Conservation (phyloP, 2,329 filamentous ascomycete genomes). For the Penicillium sp. region DNA sequence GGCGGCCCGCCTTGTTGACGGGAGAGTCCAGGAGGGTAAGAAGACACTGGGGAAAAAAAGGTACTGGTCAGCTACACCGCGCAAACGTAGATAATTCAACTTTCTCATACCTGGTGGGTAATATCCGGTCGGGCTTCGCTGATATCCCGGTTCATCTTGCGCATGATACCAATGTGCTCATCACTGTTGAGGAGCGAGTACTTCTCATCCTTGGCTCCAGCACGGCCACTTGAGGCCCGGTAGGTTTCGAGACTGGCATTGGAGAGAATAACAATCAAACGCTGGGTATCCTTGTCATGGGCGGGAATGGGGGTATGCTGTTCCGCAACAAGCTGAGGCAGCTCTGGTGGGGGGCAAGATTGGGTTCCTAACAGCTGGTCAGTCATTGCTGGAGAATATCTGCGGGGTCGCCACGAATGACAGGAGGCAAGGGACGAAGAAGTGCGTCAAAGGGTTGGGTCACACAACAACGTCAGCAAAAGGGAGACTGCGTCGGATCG, state of each 20-base stretch:
- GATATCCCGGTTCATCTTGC: slow-evolving; percentile 98
- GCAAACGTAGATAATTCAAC: background rate
- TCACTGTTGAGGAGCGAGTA: slow-evolving; percentile 98
- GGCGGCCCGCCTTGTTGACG: slow-evolving; percentile 95
- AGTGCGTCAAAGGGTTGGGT: background rate
- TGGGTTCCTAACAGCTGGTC: slow-evolving; percentile 68
- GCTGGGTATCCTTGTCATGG: slow-evolving; percentile 84
- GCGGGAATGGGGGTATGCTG: slow-evolving; percentile 81
- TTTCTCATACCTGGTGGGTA: slow-evolving; percentile 80
- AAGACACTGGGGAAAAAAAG: slow-evolving; percentile 66
- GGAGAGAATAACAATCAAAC: slow-evolving; percentile 92
- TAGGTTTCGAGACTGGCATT: slow-evolving; percentile 98
- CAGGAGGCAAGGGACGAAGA: background rate
- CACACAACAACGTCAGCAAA: background rate
- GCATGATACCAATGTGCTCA: slow-evolving; percentile 98
- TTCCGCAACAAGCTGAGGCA: slow-evolving; percentile 90
- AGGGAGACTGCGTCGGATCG: background rate
- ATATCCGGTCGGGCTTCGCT: slow-evolving; percentile 97
- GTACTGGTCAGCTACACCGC: background rate
- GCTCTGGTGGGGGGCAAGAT: slow-evolving; percentile 85
- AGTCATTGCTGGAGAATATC: slow-evolving; percentile 23
- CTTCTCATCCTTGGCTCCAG: slow-evolving; percentile 76
- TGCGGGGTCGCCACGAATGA: background rate
- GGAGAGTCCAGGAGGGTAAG: slow-evolving; percentile 96
- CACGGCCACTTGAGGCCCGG: slow-evolving; percentile 72